Base-by-base conservation (phyloP, 768 basidiomycete species). In the Boletus patriciae region DNA sequence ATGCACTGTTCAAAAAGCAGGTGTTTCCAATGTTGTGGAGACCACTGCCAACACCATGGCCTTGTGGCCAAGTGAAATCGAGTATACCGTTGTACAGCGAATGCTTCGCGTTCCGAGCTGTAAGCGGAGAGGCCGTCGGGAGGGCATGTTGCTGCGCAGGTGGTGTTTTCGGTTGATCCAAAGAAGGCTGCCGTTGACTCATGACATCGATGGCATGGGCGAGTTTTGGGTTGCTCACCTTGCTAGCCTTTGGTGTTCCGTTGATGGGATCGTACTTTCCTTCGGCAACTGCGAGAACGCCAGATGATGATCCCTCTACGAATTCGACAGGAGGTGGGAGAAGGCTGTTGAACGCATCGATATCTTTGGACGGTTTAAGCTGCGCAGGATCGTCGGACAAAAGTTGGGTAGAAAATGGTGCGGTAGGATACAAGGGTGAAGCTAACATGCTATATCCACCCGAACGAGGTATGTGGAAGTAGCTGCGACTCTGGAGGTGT, bases 1-100 rank as follows among this genome's bases (percentile, higher is more conserved):
- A 74, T 21, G 88, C 91, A 62, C 93, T 94, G 71, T 99, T 99
- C 64, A 98, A 77, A 72, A 96, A 99, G 73, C 97, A 99, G 2
- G 93, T 96, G 68, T 98, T 98, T 45, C 92, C 93, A 27, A 77
- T 87, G 73, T 98, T 98, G 66, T 83, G 78, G 45, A 98, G 75
- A 2, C 94, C 94, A 48, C 68, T 72, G 40, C 83, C 88, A 49
- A 81, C 69, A 51, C 66, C 74, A 48, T 67, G 78, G 15, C 68
- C 71, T 23, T 70, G 50, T 2, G 88, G 87, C 87, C 88, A 92
- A 41, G 84, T 67, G 44, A 78, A 73, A 61, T 89, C 86, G 48
- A 92, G 79, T 36, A 79, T 72, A 46, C 79, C 77, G 21, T 76
- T 71, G 63, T 83, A 80, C 19, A 88, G 71, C 48, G 80, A 75